phyloP scores from a whole-genome alignment of 768 basidiomycete species.

The Termitomyces titanicus region DNA sequence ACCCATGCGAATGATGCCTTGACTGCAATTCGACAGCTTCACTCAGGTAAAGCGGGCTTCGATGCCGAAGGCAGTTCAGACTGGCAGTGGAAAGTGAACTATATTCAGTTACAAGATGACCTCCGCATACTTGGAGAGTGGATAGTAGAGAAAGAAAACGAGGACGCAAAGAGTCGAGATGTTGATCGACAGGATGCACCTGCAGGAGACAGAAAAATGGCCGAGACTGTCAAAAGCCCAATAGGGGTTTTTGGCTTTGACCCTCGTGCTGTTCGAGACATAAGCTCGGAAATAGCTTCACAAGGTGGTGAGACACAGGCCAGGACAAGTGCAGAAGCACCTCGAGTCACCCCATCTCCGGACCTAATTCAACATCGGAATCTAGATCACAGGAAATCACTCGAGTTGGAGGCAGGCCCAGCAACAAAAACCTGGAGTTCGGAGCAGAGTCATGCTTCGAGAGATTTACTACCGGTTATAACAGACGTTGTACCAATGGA shows the following conservation, averaged over 20 bases:
- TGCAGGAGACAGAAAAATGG: background rate
- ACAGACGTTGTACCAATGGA: background rate
- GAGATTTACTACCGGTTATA: background rate
- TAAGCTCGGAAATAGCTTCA: background rate
- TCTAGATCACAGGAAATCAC: background rate
- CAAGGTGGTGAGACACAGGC: background rate
- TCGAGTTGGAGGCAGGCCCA: constrained; percentile 14
- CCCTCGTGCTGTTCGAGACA: background rate
- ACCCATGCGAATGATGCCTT: constrained; percentile 20
- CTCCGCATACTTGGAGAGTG: constrained; percentile 14
- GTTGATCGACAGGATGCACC: constrained; percentile 10
- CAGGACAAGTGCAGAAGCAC: background rate
- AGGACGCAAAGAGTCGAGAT: constrained; percentile 15
- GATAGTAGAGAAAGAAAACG: constrained; percentile 15
- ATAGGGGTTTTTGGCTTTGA: background rate
- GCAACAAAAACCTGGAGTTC: constrained; percentile 18
- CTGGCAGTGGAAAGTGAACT: constrained; percentile 12
- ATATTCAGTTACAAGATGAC: constrained; percentile 14
- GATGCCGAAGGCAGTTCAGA: background rate
- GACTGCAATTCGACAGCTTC: constrained; percentile 16
- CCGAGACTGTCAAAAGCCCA: background rate
- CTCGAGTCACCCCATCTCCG: background rate
- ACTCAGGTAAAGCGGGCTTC: background rate
- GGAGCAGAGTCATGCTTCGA: constrained; percentile 17
- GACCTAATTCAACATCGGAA: background rate